Evolutionary conservation across 2,329 filamentous ascomycete genomes (phyloP).

Genomic region (Monilinia vaccinii-corymbosi): DNA sequence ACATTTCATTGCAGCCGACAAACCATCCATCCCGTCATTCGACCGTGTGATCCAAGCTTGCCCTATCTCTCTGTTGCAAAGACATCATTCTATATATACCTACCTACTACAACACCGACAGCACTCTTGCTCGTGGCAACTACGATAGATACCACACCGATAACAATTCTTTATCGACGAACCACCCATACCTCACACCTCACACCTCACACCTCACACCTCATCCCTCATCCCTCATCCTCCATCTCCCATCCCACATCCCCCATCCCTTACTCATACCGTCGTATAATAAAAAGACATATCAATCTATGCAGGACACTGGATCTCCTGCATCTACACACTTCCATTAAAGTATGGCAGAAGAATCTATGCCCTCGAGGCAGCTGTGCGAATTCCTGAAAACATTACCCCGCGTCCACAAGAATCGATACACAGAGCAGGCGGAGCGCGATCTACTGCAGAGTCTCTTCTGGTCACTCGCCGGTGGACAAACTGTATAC

Average conservation of each 20-base stretch:
- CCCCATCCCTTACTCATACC: too few relatives aligned
- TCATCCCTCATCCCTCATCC: too few relatives aligned
- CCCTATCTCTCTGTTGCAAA: too few relatives aligned
- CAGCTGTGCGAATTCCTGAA: slow-evolving; percentile 77
- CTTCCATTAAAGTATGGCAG: neutral
- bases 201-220: too few relatives aligned
- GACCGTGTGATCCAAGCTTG: neutral
- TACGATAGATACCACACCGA: slow-evolving; percentile 4
- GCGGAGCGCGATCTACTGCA: slow-evolving; percentile 65
- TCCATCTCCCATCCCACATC: too few relatives aligned
- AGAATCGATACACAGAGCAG: slow-evolving; percentile 64
- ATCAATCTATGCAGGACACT: neutral
- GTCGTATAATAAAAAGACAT: neutral
- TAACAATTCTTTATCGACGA: slow-evolving; percentile 11
- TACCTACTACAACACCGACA: neutral
- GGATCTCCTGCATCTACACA: neutral
- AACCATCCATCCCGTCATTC: neutral
- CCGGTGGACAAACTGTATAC: slow-evolving; percentile 64
- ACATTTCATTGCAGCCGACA: neutral
- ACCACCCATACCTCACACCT: neutral
- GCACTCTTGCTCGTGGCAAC: neutral
- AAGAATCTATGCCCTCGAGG: slow-evolving; percentile 39
- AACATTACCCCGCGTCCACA: slow-evolving; percentile 63
- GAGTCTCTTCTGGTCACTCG: slow-evolving; percentile 80
- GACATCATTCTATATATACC: neutral